A percentile compares a stretch with the other conserved stretches of the same genome.
These are phyloP conservation scores for Collariella sp. DNA, from an alignment of 495 filamentous ascomycete species.

Conservation along the genomic window DNA sequence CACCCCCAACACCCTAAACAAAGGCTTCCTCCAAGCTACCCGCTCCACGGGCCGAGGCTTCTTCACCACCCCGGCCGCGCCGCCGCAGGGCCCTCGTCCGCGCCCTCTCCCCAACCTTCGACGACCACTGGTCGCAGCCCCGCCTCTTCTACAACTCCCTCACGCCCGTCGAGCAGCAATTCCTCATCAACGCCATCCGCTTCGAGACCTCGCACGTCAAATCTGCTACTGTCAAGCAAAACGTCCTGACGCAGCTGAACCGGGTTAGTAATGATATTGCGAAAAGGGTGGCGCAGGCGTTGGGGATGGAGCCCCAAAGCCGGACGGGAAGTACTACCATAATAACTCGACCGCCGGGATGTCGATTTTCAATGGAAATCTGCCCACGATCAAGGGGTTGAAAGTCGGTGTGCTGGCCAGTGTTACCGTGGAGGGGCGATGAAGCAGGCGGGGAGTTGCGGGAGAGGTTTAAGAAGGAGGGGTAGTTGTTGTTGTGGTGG, in stretches of 20 bases:
- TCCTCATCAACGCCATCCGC: slow-evolving; percentile 68
- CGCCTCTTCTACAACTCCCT: slow-evolving; percentile 74
- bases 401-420: slow-evolving; percentile 60
- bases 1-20: slow-evolving; percentile 59
- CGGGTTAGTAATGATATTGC: slow-evolving; percentile 61
- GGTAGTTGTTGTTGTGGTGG: slow-evolving; percentile 54
- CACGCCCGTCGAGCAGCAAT: slow-evolving; percentile 59
- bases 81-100: slow-evolving; percentile 50
- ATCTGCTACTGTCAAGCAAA: slow-evolving; percentile 48
- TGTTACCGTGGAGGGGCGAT: slow-evolving; percentile 28
- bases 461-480: slow-evolving; percentile 37
- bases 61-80: slow-evolving; percentile 59
- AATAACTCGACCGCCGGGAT: slow-evolving; percentile 57
- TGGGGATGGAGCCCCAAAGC: slow-evolving; percentile 49
- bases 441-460: slow-evolving; percentile 43
- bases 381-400: slow-evolving; percentile 54
- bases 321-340: slow-evolving; percentile 61
- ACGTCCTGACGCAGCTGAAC: slow-evolving; percentile 65
- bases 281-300: slow-evolving; percentile 51
- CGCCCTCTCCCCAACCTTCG: slow-evolving; percentile 53
- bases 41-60: slow-evolving; percentile 62
- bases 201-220: slow-evolving; percentile 60
- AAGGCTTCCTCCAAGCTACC: slow-evolving; percentile 59
- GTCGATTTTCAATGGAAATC: slow-evolving; percentile 48
- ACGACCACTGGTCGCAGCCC: slow-evolving; percentile 68